Evolutionary conservation across 306 rosid genomes (phyloP).

Genomic region (Oemleria cerasiformis): DNA sequence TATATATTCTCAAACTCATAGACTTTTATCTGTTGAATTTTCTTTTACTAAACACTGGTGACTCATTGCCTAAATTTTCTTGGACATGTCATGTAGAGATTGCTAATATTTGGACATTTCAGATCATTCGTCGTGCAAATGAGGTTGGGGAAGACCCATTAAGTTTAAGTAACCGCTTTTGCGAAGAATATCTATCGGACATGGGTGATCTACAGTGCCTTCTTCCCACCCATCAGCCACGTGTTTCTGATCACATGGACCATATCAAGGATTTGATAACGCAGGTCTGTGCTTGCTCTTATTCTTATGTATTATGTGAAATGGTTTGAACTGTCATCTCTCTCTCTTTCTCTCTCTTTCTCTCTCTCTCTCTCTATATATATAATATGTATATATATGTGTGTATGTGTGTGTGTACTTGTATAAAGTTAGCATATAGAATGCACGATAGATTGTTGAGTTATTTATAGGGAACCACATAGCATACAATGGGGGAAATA

Average conservation of each 20-base stretch:
- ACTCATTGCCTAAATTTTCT: background rate
- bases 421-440: background rate
- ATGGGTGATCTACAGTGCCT: conserved; percentile 81
- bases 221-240: conserved; percentile 76
- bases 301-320: background rate
- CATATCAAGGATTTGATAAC: conserved; percentile 78
- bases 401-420: no score
- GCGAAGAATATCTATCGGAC: conserved; percentile 76
- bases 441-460: background rate
- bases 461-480: background rate
- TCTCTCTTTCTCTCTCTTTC: background rate
- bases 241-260: conserved; percentile 85
- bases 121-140: conserved; percentile 87
- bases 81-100: conserved; percentile 6
- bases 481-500: background rate
- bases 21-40: background rate
- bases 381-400: no score
- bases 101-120: conserved; percentile 37
- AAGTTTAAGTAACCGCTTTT: conserved; percentile 62
- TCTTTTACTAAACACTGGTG: background rate
- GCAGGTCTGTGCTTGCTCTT: conserved; percentile 44
- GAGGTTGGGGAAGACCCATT: conserved; percentile 80
- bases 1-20: background rate
- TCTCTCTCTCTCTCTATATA: background rate
- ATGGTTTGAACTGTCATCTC: background rate